Percentiles rank a stretch among this genome's conserved stretches.
Evolutionary conservation across 1,139 yeast species (phyloP).

Genomic region (Yamadazyma blattariae): DNA sequence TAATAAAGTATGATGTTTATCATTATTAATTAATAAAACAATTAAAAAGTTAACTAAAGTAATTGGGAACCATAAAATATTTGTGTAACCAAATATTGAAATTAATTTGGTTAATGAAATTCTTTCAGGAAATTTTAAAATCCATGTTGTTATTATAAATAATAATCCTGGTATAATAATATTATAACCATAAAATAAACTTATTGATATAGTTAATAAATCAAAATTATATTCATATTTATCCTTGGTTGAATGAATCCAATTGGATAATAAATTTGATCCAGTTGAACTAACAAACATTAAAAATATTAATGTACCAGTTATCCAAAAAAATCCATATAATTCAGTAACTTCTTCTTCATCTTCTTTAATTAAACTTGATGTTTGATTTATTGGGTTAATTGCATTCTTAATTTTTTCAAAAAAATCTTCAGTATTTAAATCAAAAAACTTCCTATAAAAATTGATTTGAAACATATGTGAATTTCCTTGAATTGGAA

Average conservation of each 20-base stretch:
- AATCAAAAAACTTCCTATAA: constrained; percentile 60
- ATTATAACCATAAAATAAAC: constrained; percentile 71
- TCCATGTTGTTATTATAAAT: constrained; percentile 45
- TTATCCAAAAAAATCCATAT: constrained; percentile 84
- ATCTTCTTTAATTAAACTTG: constrained; percentile 23
- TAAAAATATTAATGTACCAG: constrained; percentile 70
- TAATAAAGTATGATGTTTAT: constrained; percentile 30
- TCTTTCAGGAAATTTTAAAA: constrained; percentile 40
- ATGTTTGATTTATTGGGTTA: constrained; percentile 40
- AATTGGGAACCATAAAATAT: constrained; percentile 76
- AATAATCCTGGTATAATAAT: constrained; percentile 56
- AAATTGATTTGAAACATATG: constrained; percentile 55
- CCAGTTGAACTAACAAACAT: constrained; percentile 73
- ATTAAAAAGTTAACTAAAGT: constrained; percentile 55
- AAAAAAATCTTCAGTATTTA: constrained; percentile 60
- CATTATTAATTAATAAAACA: constrained; percentile 41
- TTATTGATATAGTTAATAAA: constrained; percentile 62
- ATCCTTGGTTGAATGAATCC: constrained; percentile 40
- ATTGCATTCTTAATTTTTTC: constrained; percentile 39
- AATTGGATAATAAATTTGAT: constrained; percentile 37
- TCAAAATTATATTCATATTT: constrained; percentile 59
- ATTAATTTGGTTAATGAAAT: constrained; percentile 42
- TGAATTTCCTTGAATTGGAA: constrained; percentile 16
- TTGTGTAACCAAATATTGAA: constrained; percentile 77
- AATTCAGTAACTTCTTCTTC: constrained; percentile 51